A percentile compares a stretch with the other conserved stretches of the same genome.
Evolutionary conservation across 495 filamentous ascomycete species (phyloP).

Genomic region (Apodospora peruviana): DNA sequence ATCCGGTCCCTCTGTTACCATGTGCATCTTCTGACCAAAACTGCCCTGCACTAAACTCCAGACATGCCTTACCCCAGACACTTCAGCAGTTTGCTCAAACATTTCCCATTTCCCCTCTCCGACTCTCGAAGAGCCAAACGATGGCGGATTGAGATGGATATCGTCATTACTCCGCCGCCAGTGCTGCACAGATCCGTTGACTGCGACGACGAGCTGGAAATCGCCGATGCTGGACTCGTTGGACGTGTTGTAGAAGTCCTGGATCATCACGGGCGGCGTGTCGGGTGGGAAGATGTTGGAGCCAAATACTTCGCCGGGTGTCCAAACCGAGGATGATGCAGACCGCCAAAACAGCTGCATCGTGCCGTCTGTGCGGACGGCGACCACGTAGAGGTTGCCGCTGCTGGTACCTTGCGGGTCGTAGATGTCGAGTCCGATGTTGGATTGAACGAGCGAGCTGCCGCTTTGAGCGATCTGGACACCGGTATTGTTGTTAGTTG

Average conservation of each 20-base stretch:
- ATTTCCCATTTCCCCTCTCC: slow-evolving; percentile 11
- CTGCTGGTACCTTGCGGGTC: not conserved
- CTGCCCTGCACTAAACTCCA: slow-evolving; percentile 17
- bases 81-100: slow-evolving; percentile 2
- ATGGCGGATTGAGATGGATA: not conserved
- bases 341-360: slow-evolving; percentile 17
- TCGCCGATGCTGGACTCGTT: slow-evolving; percentile 11
- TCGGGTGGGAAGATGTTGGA: slow-evolving; percentile 1
- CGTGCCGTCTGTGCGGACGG: slow-evolving; percentile 7
- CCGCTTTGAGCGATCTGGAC: slow-evolving; percentile 13
- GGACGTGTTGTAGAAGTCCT: slow-evolving; percentile 10
- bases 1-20: not conserved
- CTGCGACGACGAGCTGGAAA: slow-evolving; percentile 13
- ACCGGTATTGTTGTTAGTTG: not conserved
- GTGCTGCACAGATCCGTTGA: slow-evolving; percentile 16
- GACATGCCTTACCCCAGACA: slow-evolving; percentile 6
- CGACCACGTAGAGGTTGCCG: slow-evolving; percentile 16
- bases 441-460: slow-evolving; percentile 14
- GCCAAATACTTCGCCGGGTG: slow-evolving; percentile 12
- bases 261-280: slow-evolving; percentile 16
- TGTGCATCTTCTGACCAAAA: slow-evolving; percentile 2
- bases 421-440: slow-evolving; percentile 14
- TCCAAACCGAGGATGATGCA: not conserved
- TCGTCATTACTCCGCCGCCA: slow-evolving; percentile 9
- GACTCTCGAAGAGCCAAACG: not conserved